Percentiles rank a stretch among this genome's conserved stretches.
phyloP scores from a whole-genome alignment of 176 grass and related monocot species.

The Chloris gayana region DNA sequence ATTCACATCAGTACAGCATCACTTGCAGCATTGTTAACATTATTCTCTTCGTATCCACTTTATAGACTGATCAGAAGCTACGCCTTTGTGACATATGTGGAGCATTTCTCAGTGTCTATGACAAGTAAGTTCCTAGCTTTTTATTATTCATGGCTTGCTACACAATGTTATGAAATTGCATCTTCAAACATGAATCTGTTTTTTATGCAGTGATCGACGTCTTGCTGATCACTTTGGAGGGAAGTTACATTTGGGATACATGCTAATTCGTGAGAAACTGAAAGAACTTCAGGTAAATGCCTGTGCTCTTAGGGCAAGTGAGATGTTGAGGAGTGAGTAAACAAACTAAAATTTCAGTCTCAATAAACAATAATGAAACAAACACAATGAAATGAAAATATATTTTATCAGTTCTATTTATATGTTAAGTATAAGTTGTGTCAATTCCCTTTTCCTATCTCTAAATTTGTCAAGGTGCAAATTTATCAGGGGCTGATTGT shows the following conservation, averaged over 20 bases:
- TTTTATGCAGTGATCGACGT: slow-evolving; percentile 77
- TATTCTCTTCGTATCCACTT: slow-evolving; percentile 16
- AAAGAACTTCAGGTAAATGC: slow-evolving; percentile 77
- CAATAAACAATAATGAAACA: slow-evolving; percentile 4
- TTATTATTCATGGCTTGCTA: not conserved
- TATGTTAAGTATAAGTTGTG: slow-evolving; percentile 34
- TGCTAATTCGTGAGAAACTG: slow-evolving; percentile 94
- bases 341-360: slow-evolving; percentile 24
- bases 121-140: slow-evolving; percentile 53
- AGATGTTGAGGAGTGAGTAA: slow-evolving; percentile 18
- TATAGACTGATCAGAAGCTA: slow-evolving; percentile 97
- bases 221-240: slow-evolving; percentile 99
- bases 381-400: slow-evolving; percentile 26
- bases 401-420: slow-evolving; percentile 23
- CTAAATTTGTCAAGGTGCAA: slow-evolving; percentile 55
- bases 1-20: not conserved
- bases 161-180: slow-evolving; percentile 1
- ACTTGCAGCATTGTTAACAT: slow-evolving; percentile 13
- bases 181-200: slow-evolving; percentile 14
- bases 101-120: slow-evolving; percentile 95
- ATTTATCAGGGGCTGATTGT: slow-evolving; percentile 71
- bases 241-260: slow-evolving; percentile 94
- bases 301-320: slow-evolving; percentile 20
- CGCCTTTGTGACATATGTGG: slow-evolving; percentile 98
- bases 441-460: slow-evolving; percentile 18